Base-by-base conservation (phyloP, 2,329 filamentous ascomycete genomes). In the Fusarium pseudograminearum region DNA sequence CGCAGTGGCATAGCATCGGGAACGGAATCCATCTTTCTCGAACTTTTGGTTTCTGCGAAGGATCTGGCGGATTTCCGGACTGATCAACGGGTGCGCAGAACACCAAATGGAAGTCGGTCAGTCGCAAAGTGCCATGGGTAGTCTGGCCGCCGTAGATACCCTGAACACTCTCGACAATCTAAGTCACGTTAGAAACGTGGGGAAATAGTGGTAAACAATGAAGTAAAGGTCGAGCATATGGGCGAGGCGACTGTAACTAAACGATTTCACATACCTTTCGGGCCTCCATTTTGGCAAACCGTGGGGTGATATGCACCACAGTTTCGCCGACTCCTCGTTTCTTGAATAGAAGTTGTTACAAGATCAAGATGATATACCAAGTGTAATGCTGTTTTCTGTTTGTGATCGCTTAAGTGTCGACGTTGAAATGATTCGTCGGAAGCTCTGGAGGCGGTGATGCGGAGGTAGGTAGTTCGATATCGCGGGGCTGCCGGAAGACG, bases 11-110 rank as follows among this genome's bases (percentile, higher is more conserved):
- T 75, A 99, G 93, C 80, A 98, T 94, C 26, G 95, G 94, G 80
- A 94, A 99, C 18, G 96, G 94, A 57, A 98, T 93, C 93, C 95
- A 99, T 77, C 92, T 88, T 80, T 97, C 93, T 77, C 90, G 80
- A 52, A 75, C 74, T 65, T 77, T 80, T 7, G 78, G 77, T 15
- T 77, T 20, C 67, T 59, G n/a, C 68, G 52, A 14, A 65, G 42
- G 30, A 76, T 70, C n/a, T 24, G 73, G 33, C 18, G 76, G 57
- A 53, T 48, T 64, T 38, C 48, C 61, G 58, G 72, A 73, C 69
- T 76, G 78, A 47, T 76, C 80, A 50, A 75, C 76, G 42, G 81
- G 83, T 42, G 79, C 83, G 69, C 79, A 83, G 74, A 87, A 87
- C 57, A 87, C 81, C 66, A 87, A 82, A 78, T 91, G 89, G 78